Conservation (phyloP, 805 yeast genomes). For the Wickerhamiella lipophila region DNA sequence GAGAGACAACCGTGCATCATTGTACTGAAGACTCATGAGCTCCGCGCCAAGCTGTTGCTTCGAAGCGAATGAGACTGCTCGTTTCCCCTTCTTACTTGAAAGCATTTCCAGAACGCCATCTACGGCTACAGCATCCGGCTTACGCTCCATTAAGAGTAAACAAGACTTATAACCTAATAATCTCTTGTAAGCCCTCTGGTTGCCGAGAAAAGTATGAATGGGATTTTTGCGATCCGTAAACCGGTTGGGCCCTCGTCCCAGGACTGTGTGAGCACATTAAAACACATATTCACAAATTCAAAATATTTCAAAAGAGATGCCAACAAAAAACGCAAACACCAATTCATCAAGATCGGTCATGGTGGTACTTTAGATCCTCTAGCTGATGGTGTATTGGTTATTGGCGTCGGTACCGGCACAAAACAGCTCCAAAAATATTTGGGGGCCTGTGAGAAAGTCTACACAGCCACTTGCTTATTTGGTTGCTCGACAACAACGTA, state of each 20-base stretch:
- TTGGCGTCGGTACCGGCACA: conserved; percentile 91
- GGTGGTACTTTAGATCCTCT: conserved; percentile 96
- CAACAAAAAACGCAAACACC: conserved; percentile 10
- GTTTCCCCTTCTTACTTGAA: conserved; percentile 13
- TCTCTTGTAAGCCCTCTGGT: no score
- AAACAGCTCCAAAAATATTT: conserved; percentile 62
- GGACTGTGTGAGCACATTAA: conserved; percentile 54
- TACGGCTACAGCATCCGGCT: conserved; percentile 23
- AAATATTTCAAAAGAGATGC: conserved; percentile 38
- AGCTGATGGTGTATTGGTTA: conserved; percentile 83
- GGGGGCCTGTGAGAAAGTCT: conserved; percentile 62
- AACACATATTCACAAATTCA: conserved; percentile 48
- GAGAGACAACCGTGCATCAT: conserved; percentile 53
- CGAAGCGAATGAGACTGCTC: conserved; percentile 23
- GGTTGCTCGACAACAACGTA: conserved; percentile 92
- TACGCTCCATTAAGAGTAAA: conserved; percentile 11
- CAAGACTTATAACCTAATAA: no score
- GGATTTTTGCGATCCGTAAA: conserved; percentile 82
- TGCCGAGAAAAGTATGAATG: no score
- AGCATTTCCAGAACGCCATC: conserved; percentile 21
- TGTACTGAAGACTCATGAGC: conserved; percentile 61
- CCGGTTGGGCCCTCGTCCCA: conserved; percentile 79
- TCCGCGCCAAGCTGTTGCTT: conserved; percentile 38
- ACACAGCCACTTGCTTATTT: conserved; percentile 70
- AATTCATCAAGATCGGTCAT: conserved; percentile 75